These are phyloP conservation scores for Teratosphaeria viscida DNA, from an alignment of 2,329 filamentous ascomycete species.

Conservation along the genomic window DNA sequence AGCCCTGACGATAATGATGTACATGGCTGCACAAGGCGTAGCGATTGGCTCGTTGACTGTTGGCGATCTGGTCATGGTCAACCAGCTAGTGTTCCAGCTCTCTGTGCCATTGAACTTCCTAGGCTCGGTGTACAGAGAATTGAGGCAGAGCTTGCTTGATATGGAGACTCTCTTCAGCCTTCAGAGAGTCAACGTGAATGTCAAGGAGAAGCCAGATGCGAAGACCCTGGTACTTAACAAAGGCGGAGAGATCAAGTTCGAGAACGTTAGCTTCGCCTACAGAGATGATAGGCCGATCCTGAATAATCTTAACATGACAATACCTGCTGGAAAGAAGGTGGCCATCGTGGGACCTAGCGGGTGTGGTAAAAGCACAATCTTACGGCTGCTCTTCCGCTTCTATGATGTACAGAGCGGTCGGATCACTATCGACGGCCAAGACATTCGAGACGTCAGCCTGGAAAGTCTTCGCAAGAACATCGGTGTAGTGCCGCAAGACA, in stretches of 20 bases:
- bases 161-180: slow-evolving; percentile 98
- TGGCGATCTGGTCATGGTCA: slow-evolving; percentile 96
- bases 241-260: slow-evolving; percentile 84
- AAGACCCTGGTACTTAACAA: slow-evolving; percentile 59
- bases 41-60: slow-evolving; percentile 73
- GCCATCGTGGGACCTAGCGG: slow-evolving; percentile 91
- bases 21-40: slow-evolving; percentile 82
- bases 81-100: slow-evolving; percentile 95
- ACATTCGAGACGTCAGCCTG: slow-evolving; percentile 71
- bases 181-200: slow-evolving; percentile 86
- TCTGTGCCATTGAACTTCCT: slow-evolving; percentile 95
- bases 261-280: slow-evolving; percentile 93
- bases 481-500: slow-evolving; percentile 94
- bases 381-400: slow-evolving; percentile 84
- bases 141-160: slow-evolving; percentile 86
- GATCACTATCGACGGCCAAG: slow-evolving; percentile 87
- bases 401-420: slow-evolving; percentile 81
- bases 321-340: slow-evolving; percentile 91
- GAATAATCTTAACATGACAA: slow-evolving; percentile 72
- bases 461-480: slow-evolving; percentile 78
- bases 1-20: slow-evolving; percentile 96
- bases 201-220: slow-evolving; percentile 67
- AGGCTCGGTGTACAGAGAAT: slow-evolving; percentile 92
- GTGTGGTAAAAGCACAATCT: slow-evolving; percentile 89
- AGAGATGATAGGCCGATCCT: slow-evolving; percentile 78